phyloP scores from a whole-genome alignment of 2,329 filamentous ascomycete genomes.

The Penicillium sp. region DNA sequence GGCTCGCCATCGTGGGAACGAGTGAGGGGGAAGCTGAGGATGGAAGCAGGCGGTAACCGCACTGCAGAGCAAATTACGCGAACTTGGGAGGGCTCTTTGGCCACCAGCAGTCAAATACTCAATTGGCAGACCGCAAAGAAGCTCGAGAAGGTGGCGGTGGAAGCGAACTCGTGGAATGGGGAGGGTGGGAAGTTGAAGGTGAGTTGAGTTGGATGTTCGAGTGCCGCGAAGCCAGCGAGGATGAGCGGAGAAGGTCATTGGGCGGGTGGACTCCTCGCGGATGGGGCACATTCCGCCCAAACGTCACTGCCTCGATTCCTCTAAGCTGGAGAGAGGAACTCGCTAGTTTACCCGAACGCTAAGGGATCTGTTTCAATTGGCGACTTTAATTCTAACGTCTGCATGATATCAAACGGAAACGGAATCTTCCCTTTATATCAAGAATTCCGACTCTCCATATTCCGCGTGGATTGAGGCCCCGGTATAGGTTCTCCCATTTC shows the following conservation, averaged over 20 bases:
- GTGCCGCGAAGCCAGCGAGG: constrained; percentile 1
- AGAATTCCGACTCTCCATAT: too few species aligned
- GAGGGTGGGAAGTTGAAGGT: constrained; percentile 19
- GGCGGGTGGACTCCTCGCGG: constrained; percentile 13
- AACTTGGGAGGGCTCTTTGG: constrained; percentile 11
- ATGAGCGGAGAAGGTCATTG: constrained; percentile 21
- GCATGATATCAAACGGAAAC: too few species aligned
- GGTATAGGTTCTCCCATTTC: too few species aligned
- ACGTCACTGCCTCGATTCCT: constrained; percentile 19
- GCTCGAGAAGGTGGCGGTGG: not conserved
- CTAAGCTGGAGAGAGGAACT: too few species aligned
- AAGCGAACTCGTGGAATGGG: constrained; percentile 17
- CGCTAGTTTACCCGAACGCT: too few species aligned
- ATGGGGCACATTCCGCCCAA: constrained; percentile 17
- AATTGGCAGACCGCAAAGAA: constrained; percentile 12
- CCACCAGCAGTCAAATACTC: constrained; percentile 4
- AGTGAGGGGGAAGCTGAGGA: constrained; percentile 29
- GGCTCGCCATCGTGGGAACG: constrained; percentile 48
- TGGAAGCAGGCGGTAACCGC: constrained; percentile 31
- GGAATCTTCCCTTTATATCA: too few species aligned
- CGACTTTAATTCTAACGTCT: too few species aligned
- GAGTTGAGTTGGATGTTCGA: constrained; percentile 11
- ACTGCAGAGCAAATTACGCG: constrained; percentile 19
- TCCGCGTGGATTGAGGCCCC: too few species aligned
- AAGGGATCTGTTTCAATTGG: too few species aligned